Conservation (phyloP, 306 rosid genomes). For the Prunus mume region DNA sequence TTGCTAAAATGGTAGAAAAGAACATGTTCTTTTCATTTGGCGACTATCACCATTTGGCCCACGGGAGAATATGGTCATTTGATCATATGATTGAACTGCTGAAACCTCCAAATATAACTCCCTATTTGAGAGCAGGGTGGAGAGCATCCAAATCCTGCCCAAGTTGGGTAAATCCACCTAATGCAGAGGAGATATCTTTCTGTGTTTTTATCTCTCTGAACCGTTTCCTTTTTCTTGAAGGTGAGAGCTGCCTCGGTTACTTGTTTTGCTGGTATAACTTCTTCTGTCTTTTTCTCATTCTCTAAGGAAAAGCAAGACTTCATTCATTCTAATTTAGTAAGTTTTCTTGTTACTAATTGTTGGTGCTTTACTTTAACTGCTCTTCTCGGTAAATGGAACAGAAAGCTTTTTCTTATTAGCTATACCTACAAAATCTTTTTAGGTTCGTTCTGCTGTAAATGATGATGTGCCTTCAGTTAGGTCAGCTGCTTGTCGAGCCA, state of each 20-base stretch:
- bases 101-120: background rate
- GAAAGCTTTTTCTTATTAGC: background rate
- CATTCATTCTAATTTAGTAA: slow-evolving; percentile 66
- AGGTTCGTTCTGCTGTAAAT: slow-evolving; percentile 59
- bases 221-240: slow-evolving; percentile 38
- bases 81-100: background rate
- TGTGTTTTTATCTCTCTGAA: background rate
- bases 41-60: background rate
- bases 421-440: slow-evolving; percentile 27
- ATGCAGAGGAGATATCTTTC: background rate
- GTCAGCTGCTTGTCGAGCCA: slow-evolving; percentile 96
- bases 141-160: background rate
- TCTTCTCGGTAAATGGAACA: slow-evolving; percentile 16
- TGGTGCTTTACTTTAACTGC: slow-evolving; percentile 14
- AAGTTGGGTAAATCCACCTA: background rate
- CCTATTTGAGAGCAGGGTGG: background rate
- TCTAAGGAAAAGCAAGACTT: slow-evolving; percentile 59
- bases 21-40: background rate
- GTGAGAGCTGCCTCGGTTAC: slow-evolving; percentile 89
- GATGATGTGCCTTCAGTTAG: slow-evolving; percentile 78
- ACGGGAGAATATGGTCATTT: background rate
- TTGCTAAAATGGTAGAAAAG: background rate
- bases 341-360: slow-evolving; percentile 25
- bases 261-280: slow-evolving; percentile 95
- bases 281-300: slow-evolving; percentile 69